Evolutionary conservation across 2,329 filamentous ascomycete species (phyloP).

Genomic region (Gnomoniopsis sp.): DNA sequence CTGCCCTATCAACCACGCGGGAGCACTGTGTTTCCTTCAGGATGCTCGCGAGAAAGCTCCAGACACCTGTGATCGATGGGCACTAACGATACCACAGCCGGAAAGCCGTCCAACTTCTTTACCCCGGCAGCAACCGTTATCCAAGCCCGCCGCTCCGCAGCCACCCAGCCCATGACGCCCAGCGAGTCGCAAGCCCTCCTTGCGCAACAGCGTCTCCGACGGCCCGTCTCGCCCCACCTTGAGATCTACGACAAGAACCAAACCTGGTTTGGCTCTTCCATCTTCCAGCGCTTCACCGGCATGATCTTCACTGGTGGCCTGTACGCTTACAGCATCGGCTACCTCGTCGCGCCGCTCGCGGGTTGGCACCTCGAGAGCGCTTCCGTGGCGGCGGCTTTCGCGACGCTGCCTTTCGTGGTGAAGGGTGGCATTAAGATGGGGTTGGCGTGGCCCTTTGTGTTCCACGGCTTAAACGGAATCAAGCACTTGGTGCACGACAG

Average conservation of each 20-base stretch:
- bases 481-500: slow-evolving; percentile 52
- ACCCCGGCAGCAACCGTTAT: slow-evolving; percentile 43
- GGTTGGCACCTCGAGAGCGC: slow-evolving; percentile 61
- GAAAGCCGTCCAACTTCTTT: slow-evolving; percentile 45
- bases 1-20: slow-evolving; percentile 5
- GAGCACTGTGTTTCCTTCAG: background rate
- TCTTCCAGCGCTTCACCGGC: slow-evolving; percentile 83
- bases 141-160: slow-evolving; percentile 45
- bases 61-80: slow-evolving; percentile 2
- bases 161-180: slow-evolving; percentile 55
- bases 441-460: slow-evolving; percentile 57
- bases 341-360: slow-evolving; percentile 74
- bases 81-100: slow-evolving; percentile 25
- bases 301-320: slow-evolving; percentile 66
- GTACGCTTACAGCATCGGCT: slow-evolving; percentile 77
- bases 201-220: slow-evolving; percentile 72
- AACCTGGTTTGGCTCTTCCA: slow-evolving; percentile 73
- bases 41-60: background rate
- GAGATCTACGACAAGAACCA: slow-evolving; percentile 82
- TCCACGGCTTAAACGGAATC: slow-evolving; percentile 54
- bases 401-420: slow-evolving; percentile 53
- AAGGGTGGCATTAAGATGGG: slow-evolving; percentile 57
- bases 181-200: slow-evolving; percentile 63
- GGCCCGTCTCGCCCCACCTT: slow-evolving; percentile 83
- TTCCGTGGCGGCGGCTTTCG: slow-evolving; percentile 58